Base-by-base conservation (phyloP, 148 eudicot species). In the Drosera capensis region DNA sequence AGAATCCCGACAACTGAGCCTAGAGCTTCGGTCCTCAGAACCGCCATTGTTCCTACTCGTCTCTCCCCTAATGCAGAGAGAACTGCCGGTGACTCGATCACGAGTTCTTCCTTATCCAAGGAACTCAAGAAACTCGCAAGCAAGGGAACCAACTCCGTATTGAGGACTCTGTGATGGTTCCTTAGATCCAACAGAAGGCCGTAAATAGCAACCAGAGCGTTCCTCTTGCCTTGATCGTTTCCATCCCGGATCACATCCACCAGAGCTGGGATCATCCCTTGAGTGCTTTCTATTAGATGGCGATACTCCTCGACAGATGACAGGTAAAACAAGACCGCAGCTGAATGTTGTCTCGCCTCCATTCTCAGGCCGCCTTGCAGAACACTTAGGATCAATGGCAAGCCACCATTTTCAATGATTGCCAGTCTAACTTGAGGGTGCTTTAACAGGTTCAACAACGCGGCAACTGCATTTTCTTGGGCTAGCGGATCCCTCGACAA, bases 381-480 rank as follows among this genome's bases (percentile, higher is more conserved):
- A 16, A 88, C 79, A 31, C 46, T 47, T 3, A 84, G 38, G 9
- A 80, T 60, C 30, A 65, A 40, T 14, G 57, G 57, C 41, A 88
- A 51, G 7, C 92, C 93, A 8, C 75, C 67, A 37, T 63, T 75
- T 43, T 78, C 67, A 7, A 71, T 74, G 20, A 88, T 68, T n/a
- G 51, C 39, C 28, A 43, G 31, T 57, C 67, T 80, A 22, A 73
- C 64, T 30, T 53, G 45, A 0, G 76, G 38, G 63, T 66, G 57
- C 69, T 75, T 88, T 3, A 93, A 88, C 45, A 88, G 79, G 30
- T 84, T 77, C 50, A 84, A 37, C 36, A 88, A 28, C 15, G 84
- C 84, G 7, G 87, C 92, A 17, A 68, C 62, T 4, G 95, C 63
- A 43, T 88, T 71, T 50, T 80, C 87, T 62, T 84, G 95, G 29